Base-by-base conservation (phyloP, 331 rosid species). In the Spiraea crenata region DNA sequence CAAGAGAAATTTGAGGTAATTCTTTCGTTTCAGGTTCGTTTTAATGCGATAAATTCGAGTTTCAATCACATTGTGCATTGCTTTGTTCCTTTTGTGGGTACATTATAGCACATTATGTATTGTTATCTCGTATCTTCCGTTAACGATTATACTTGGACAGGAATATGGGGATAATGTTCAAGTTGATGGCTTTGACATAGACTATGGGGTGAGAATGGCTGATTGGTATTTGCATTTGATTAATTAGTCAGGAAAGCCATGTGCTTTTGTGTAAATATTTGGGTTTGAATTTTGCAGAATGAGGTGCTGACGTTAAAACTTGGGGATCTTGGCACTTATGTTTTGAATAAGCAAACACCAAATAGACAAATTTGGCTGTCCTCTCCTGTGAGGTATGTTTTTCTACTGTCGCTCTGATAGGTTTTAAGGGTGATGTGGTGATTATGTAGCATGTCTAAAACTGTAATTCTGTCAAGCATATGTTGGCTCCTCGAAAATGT, bases 311-410 rank as follows among this genome's bases (percentile, higher is more conserved):
- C 91, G 9, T 19, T 89, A 52, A 95, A 85, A 82, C 89, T 95
- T 16, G 99, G 97, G 41, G 83, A 89, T 52, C 67, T 75, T 54
- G 93, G 96, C 49, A 95, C 96, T 48, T 89, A 87, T 67, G 99
- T 91, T 7, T 77, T 91, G 91, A 91, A 95, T 81, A 95, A 91
- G 78, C 99, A 95, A 78, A 89, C 96, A 39, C 99, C 96, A 60
- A 95, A 95, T 69, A 86, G 96, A 70, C 98, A 95, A 81, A 67
- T 91, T 77, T 95, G 98, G 99, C 77, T 95, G 71, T 95, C 96
- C 65, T 95, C 99, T 55, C 98, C 97, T 0, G 72, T 87, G 78
- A 95, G 98, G 96, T 88, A 82, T 74, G 79, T 9, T 56, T 38
- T 65, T 14, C 4, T 2, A 17, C 41, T 41, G 65, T 47, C 5